A percentile compares a stretch with the other conserved stretches of the same genome.
Conservation (phyloP, 768 basidiomycete genomes). For the Rhizopogon vinicolor region DNA sequence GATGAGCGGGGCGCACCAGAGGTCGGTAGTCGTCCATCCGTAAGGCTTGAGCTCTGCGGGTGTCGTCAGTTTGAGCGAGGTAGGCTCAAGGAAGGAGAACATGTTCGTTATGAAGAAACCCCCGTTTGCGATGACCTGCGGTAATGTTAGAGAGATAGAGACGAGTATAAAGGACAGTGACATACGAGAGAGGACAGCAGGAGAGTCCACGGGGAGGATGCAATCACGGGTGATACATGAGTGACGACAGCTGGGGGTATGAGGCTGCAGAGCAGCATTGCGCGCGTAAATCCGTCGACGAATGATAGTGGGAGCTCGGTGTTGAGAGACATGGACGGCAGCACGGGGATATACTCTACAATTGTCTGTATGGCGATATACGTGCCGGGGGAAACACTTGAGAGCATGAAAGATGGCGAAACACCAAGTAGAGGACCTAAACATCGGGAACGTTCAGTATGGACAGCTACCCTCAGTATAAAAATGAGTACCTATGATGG, state of each 20-base stretch:
- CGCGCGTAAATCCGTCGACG: constrained; percentile 76
- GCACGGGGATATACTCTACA: constrained; percentile 54
- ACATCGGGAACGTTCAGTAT: neutral
- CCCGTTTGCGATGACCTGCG: constrained; percentile 65
- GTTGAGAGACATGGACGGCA: constrained; percentile 45
- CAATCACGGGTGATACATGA: constrained; percentile 44
- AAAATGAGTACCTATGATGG: constrained; percentile 44
- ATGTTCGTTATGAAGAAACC: constrained; percentile 79
- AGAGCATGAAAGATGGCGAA: constrained; percentile 79
- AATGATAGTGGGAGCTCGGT: constrained; percentile 71
- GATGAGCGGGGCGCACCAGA: constrained; percentile 80
- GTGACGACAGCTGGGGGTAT: constrained; percentile 64
- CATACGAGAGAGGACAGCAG: constrained; percentile 68
- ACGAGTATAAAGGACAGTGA: neutral
- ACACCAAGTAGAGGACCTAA: constrained; percentile 59
- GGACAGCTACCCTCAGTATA: neutral
- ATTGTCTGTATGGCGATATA: constrained; percentile 59
- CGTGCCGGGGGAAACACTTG: constrained; percentile 58
- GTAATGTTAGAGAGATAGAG: neutral
- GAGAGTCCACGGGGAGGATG: constrained; percentile 73
- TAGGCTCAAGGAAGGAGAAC: constrained; percentile 72
- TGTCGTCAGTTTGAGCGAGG: constrained; percentile 61
- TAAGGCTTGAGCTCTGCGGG: constrained; percentile 77
- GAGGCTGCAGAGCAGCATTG: constrained; percentile 72
- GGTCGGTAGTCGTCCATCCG: constrained; percentile 82